Conservation (phyloP, 73 alveolate species). For the Paramecium tetraurelia region DNA sequence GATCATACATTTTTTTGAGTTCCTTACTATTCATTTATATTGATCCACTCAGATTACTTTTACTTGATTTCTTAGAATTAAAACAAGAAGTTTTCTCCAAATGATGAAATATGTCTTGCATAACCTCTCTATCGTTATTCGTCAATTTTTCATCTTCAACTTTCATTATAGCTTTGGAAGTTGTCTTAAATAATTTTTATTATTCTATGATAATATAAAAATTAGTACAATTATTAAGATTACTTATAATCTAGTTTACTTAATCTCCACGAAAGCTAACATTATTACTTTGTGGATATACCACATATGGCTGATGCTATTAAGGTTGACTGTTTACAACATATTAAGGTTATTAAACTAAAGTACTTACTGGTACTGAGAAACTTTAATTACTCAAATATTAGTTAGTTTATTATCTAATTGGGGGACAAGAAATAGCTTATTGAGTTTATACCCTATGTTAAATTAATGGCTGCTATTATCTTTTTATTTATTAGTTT, state of each 20-base stretch:
- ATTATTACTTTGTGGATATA: background rate
- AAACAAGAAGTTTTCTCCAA: background rate
- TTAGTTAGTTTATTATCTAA: background rate
- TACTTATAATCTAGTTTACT: background rate
- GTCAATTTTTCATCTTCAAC: background rate
- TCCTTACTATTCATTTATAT: background rate
- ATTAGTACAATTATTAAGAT: background rate
- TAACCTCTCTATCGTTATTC: background rate
- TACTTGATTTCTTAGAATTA: background rate
- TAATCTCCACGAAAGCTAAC: background rate
- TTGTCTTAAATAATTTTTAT: background rate
- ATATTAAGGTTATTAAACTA: background rate
- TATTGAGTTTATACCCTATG: background rate
- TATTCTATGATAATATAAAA: background rate
- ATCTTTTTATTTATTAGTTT: background rate
- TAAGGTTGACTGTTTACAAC: background rate
- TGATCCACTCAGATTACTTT: background rate
- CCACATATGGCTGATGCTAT: background rate
- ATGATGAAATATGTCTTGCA: background rate
- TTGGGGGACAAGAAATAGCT: background rate
- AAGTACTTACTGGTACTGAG: background rate
- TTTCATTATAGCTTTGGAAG: background rate
- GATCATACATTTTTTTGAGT: background rate
- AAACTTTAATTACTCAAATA: background rate
- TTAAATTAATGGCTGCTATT: background rate